A percentile compares a stretch with the other conserved stretches of the same genome.
Conservation (phyloP, 2,329 filamentous ascomycete genomes). For the Verticillium nubilum region DNA sequence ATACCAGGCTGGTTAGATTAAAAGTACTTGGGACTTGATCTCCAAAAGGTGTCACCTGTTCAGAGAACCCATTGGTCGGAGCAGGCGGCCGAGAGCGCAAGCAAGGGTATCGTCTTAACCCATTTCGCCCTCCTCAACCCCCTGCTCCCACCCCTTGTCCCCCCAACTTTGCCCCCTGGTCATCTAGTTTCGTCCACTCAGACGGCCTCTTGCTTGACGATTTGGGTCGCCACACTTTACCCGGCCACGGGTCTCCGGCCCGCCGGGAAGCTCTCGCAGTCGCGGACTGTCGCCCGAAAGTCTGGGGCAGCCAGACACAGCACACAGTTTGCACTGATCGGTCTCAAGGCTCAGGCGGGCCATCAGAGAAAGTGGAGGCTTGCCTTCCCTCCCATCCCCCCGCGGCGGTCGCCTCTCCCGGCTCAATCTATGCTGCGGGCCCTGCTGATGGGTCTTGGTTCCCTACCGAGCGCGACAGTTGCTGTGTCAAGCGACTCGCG, state of each 20-base stretch:
- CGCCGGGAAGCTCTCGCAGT: neutral
- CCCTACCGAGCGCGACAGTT: too few species aligned
- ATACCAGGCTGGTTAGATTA: neutral
- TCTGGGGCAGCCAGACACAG: too few species aligned
- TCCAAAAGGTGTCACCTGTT: neutral
- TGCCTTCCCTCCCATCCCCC: neutral
- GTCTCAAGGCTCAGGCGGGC: neutral
- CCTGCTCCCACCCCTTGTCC: neutral
- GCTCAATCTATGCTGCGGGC: neutral
- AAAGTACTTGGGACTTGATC: neutral
- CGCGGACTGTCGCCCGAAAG: neutral
- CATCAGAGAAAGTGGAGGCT: neutral
- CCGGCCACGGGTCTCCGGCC: slow-evolving; percentile 1
- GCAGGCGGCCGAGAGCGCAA: neutral
- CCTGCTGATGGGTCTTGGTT: neutral
- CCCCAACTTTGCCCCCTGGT: neutral
- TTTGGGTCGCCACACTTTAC: neutral
- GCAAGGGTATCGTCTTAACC: neutral
- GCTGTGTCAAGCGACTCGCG: neutral
- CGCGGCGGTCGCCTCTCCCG: neutral
- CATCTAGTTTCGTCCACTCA: neutral
- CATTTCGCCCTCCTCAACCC: neutral
- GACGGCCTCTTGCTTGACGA: neutral
- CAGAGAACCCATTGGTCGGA: neutral
- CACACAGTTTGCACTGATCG: too few species aligned